phyloP scores from a whole-genome alignment of 805 yeast genomes.

The Kregervanrija delftensis region DNA sequence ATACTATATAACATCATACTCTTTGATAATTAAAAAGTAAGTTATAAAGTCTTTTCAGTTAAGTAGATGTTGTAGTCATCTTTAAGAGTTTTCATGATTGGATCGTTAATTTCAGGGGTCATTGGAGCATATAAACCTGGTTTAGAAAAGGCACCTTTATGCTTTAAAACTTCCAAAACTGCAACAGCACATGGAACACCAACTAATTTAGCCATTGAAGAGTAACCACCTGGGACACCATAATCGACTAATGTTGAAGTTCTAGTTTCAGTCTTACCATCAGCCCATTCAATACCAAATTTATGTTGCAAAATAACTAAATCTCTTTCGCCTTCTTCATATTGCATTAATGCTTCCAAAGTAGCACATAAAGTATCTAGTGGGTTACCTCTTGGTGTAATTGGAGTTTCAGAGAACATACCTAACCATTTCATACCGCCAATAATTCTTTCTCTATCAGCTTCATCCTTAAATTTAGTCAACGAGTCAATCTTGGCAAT shows the following conservation, averaged over 20 bases:
- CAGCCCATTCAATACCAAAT: slow-evolving; percentile 95
- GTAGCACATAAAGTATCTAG: slow-evolving; percentile 96
- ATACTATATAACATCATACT: too few relatives aligned
- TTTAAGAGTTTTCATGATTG: slow-evolving; percentile 86
- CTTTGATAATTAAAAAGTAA: not conserved
- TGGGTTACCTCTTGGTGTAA: slow-evolving; percentile 88
- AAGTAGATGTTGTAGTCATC: slow-evolving; percentile 83
- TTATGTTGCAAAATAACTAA: slow-evolving; percentile 94
- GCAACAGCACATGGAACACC: slow-evolving; percentile 99
- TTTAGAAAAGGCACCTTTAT: slow-evolving; percentile 53
- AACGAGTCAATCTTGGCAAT: slow-evolving; percentile 67
- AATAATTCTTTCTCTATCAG: slow-evolving; percentile 79
- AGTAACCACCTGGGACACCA: slow-evolving; percentile 89
- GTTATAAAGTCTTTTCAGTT: slow-evolving; percentile 71
- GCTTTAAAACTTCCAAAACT: slow-evolving; percentile 68
- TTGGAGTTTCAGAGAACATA: slow-evolving; percentile 67
- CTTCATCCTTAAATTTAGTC: slow-evolving; percentile 74
- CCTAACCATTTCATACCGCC: slow-evolving; percentile 94
- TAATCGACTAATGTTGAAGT: slow-evolving; percentile 93
- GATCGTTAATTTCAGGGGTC: slow-evolving; percentile 82
- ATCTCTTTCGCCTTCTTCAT: slow-evolving; percentile 92
- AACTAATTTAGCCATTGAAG: slow-evolving; percentile 97
- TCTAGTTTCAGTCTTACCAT: slow-evolving; percentile 85
- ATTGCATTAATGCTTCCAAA: slow-evolving; percentile 92
- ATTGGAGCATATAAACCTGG: slow-evolving; percentile 93